phyloP scores from a whole-genome alignment of 305 asterid species.

The Plantago rigida region DNA sequence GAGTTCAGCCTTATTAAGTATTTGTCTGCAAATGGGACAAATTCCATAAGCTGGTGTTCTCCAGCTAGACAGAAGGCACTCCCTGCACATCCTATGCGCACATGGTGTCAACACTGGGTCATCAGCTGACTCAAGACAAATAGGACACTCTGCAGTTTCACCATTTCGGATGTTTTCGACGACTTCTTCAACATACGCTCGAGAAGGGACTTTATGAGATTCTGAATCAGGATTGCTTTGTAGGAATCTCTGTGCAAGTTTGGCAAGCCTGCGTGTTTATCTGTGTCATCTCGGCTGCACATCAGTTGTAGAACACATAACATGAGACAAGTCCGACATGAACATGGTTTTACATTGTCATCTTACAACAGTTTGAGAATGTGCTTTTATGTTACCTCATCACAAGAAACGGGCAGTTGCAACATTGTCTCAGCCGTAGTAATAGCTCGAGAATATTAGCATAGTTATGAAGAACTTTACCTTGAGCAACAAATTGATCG shows the following conservation, averaged over 20 bases:
- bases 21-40: constrained; percentile 67
- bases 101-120: constrained; percentile 78
- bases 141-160: constrained; percentile 63
- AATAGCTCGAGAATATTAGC: constrained; percentile 76
- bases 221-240: constrained; percentile 37
- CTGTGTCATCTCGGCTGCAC: constrained; percentile 55
- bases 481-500: constrained; percentile 77
- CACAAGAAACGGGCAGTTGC: constrained; percentile 82
- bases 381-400: constrained; percentile 44
- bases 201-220: constrained; percentile 40
- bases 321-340: background rate
- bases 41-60: constrained; percentile 42
- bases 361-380: background rate
- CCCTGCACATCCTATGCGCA: constrained; percentile 79
- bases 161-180: constrained; percentile 56
- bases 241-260: constrained; percentile 54
- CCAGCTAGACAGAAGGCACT: constrained; percentile 73
- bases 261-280: constrained; percentile 54
- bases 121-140: constrained; percentile 76
- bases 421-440: constrained; percentile 76
- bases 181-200: constrained; percentile 64
- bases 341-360: background rate
- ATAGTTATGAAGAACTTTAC: constrained; percentile 74
- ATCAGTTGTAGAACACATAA: background rate
- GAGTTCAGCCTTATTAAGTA: constrained; percentile 44